phyloP scores from a whole-genome alignment of 257 asterid genomes.

The Lithospermum erythrorhizon region DNA sequence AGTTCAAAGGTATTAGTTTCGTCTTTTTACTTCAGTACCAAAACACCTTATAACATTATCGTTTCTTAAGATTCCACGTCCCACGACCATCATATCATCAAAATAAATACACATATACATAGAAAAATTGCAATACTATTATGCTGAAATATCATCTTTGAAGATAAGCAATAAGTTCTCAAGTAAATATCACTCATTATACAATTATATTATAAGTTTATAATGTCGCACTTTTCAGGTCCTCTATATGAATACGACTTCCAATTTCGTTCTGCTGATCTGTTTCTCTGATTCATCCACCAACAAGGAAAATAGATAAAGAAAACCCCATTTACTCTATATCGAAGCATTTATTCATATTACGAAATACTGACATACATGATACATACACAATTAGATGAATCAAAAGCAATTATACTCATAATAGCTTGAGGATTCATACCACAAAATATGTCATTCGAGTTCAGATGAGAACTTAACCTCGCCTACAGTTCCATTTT shows the following conservation, averaged over 20 bases:
- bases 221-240: no score
- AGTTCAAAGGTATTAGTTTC: background rate
- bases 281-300: no score
- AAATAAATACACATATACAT: no score
- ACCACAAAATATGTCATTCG: conserved; percentile 6
- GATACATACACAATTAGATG: background rate
- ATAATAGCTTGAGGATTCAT: background rate
- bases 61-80: background rate
- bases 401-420: background rate
- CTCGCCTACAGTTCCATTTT: conserved; percentile 7
- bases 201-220: no score
- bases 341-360: background rate
- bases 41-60: background rate
- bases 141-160: background rate
- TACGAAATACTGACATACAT: no score
- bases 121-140: background rate
- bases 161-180: no score
- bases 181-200: background rate
- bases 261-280: no score
- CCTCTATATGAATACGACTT: no score
- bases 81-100: background rate
- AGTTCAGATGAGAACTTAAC: conserved; percentile 4
- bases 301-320: no score
- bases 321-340: background rate
- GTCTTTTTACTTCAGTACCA: background rate